phyloP scores from a whole-genome alignment of 371 early-diverging fungal genomes.

The Synchytrium microbalum region DNA sequence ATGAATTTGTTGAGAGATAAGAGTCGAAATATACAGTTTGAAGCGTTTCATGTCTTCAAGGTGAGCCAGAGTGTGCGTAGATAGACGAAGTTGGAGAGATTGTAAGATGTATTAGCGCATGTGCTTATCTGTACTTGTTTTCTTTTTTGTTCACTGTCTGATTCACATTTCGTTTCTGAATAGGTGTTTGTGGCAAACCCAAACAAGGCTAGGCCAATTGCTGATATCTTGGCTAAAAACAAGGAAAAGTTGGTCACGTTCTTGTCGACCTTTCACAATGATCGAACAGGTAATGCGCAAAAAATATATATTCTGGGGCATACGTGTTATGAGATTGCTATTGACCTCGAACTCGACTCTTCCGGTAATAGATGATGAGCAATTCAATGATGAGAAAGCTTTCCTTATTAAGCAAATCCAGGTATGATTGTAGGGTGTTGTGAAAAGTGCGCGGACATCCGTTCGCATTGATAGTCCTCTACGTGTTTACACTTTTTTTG shows the following conservation, averaged over 20 bases:
- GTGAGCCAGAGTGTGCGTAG: too few relatives aligned
- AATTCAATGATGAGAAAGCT: slow-evolving; percentile 95
- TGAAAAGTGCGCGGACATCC: too few relatives aligned
- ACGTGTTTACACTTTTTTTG: too few relatives aligned
- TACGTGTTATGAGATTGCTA: not conserved
- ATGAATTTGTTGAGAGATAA: slow-evolving; percentile 92
- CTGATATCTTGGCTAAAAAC: slow-evolving; percentile 87
- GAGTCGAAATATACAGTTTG: slow-evolving; percentile 95
- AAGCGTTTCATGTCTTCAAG: slow-evolving; percentile 99
- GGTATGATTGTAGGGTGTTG: too few relatives aligned
- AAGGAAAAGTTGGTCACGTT: slow-evolving; percentile 82
- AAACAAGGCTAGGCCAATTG: slow-evolving; percentile 84
- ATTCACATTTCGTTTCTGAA: not conserved
- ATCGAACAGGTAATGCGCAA: slow-evolving; percentile 65
- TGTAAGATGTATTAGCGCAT: too few relatives aligned
- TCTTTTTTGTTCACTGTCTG: slow-evolving; percentile 6
- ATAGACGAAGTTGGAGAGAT: too few relatives aligned
- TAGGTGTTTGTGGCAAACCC: slow-evolving; percentile 98
- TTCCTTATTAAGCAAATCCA: slow-evolving; percentile 87
- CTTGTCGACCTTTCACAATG: slow-evolving; percentile 85
- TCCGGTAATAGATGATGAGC: slow-evolving; percentile 74
- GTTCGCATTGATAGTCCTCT: too few relatives aligned
- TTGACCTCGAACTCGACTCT: slow-evolving; percentile 7
- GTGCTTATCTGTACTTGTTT: too few relatives aligned
- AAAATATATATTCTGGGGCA: slow-evolving; percentile 1